Base-by-base conservation (phyloP, 1,284 basidiomycete genomes). In the Trametes sp. region DNA sequence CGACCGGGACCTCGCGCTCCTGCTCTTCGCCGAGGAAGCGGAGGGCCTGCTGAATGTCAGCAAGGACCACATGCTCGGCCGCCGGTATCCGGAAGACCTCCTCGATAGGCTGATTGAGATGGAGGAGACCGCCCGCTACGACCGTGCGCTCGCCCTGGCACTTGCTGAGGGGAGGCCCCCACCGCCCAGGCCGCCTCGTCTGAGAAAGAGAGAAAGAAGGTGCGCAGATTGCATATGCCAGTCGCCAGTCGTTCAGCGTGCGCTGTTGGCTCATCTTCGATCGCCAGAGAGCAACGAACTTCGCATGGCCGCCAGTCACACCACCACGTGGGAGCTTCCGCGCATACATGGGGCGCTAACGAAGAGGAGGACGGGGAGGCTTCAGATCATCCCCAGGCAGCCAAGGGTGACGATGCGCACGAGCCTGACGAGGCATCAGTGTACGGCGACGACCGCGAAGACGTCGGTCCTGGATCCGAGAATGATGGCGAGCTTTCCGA, bases 111-210 rank as follows among this genome's bases (percentile, higher is more conserved):
- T 71, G 21, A 19, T 57, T 9, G 63, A 59, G 14, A 60, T 66
- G 21, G 70, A 71, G 54, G 65, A 67, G 61, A 67, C 57, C 31
- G 68, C 70, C 1, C 64, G 61, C 19, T 65, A 61, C 46, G 70
- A 71, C 48, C 63, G 50, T 9, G 62, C 64, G 28, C 42, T 68
- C 44, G 70, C 70, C 4, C 31, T 71, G 9, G 70, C 70, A 0
- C 44, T 71, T 4, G 64, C 70, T 4, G 62, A 70, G 42, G 68
- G 62, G 9, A 42, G 67, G 35, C 50, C 61, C 5, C 64, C 61
- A n/a, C 66, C 69, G 29, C 49, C 62, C 0, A 35, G 45, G 13
- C 23, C 54, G 10, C 41, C 42, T 16, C n/a, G 41, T 19, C 29
- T 54, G 24, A 31, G 42, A 16, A 33, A 13, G 23, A 11, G 41